Evolutionary conservation across 805 yeast genomes (phyloP), one percentile per base, ranked within the genome.

Genomic region (Kuraishia hungarica): DNA sequence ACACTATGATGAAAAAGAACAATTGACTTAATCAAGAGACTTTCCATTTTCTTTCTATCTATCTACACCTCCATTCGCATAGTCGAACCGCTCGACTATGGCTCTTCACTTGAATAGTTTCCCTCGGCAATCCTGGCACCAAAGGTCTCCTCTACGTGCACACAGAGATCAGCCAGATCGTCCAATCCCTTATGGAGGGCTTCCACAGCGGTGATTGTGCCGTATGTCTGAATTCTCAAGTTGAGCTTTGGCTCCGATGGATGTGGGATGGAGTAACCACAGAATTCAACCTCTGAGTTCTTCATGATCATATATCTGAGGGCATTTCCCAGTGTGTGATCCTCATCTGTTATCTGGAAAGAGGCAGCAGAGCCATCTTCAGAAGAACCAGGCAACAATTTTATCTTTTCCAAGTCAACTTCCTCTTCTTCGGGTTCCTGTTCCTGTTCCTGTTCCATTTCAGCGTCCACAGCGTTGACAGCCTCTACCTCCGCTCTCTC

Each of bases 201-300:
- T 68, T 93, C 96, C 47, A 89, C 83, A 2, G 98, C 98, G 2
- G 97, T 86, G 60, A 82, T 79, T 8, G 51, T 48, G 52, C 87
- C 97, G 66, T 91, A 92, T 0, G 99, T 94, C 74, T 94, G 99
- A 59, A 94, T 90, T 73, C 99, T 83, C 56, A 94, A 69, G 72
- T 94, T 90, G 72, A 94, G 75, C 62, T 87, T 86, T 58, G 89
- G 78, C 72, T 94, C 99, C 39, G 97, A 89, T 20, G 99, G 99
- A 72, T 94, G 99, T 11, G 99, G 99, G 61, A 94, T 94, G 50
- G 97, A 90, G 73, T 94, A 94, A 55, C 99, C 99, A 67, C 98
- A 93, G 70, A 94, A 94, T 67, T 94, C 99, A 24, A 94, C 99
- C 61, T 91, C 96, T 46, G 97, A 97, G 66, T 94, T 94, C 73